phyloP scores from a whole-genome alignment of 768 basidiomycete genomes.

The Tricholoma sp. region DNA sequence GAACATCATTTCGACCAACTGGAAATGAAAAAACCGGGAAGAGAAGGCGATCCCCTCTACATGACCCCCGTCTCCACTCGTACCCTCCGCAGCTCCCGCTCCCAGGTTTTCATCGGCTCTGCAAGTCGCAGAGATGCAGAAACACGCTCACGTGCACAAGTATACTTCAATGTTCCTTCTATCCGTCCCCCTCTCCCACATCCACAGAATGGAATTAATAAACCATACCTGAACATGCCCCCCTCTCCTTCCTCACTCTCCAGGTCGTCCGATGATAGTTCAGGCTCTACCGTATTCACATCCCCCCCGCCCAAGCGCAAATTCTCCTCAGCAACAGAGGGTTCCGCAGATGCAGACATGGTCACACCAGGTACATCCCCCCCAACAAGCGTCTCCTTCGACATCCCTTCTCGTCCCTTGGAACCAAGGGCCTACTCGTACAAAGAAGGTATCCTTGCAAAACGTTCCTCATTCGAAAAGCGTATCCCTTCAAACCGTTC shows the following conservation, averaged over 20 bases:
- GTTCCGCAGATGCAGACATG: no score
- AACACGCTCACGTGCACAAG: conserved; percentile 1
- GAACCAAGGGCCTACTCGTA: background rate
- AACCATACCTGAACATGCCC: background rate
- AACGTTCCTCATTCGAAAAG: no score
- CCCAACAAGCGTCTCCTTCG: background rate
- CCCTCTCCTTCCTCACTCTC: background rate
- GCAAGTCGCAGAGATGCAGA: background rate
- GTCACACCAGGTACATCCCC: background rate
- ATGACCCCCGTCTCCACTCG: background rate
- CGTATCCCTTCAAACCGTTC: no score
- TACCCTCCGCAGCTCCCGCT: background rate
- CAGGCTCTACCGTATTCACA: background rate
- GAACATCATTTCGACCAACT: background rate
- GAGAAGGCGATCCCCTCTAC: background rate
- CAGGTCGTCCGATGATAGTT: background rate
- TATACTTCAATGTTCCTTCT: background rate
- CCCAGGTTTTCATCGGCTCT: conserved; percentile 7
- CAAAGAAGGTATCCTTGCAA: no score
- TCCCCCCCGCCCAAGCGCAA: background rate
- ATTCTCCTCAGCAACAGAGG: background rate
- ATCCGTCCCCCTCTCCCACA: background rate
- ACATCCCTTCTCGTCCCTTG: background rate
- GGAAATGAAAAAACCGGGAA: background rate
- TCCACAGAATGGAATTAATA: background rate